Conservation (phyloP, 805 yeast species). For the Blastobotrys attinorum region DNA sequence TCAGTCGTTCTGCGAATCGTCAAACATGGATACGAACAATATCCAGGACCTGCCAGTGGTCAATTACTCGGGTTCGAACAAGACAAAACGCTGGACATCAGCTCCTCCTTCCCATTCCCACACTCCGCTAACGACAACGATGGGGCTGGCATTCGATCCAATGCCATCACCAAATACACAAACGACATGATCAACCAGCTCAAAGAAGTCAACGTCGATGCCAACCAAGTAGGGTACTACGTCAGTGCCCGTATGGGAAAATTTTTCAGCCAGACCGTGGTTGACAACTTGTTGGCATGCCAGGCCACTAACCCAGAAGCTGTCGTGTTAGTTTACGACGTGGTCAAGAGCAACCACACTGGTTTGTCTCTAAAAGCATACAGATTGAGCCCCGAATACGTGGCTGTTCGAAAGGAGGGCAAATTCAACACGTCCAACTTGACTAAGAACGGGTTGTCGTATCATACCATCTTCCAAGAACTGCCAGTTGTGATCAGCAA, state of each 20-base stretch:
- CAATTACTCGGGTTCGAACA: slow-evolving; percentile 69
- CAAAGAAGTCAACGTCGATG: slow-evolving; percentile 54
- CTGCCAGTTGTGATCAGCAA: slow-evolving; percentile 58
- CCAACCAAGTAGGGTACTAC: slow-evolving; percentile 76
- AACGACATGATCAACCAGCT: slow-evolving; percentile 57
- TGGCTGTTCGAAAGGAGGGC: slow-evolving; percentile 42
- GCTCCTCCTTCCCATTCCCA: slow-evolving; percentile 67
- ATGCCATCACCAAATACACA: slow-evolving; percentile 60
- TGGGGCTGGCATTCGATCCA: slow-evolving; percentile 52
- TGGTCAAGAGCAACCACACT: slow-evolving; percentile 54
- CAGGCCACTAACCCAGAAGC: slow-evolving; percentile 48
- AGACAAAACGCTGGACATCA: slow-evolving; percentile 34
- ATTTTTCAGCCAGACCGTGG: slow-evolving; percentile 50
- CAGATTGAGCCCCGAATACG: slow-evolving; percentile 56
- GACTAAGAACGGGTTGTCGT: slow-evolving; percentile 51
- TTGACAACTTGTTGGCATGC: slow-evolving; percentile 61
- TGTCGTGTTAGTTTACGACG: slow-evolving; percentile 57
- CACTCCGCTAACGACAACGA: slow-evolving; percentile 43
- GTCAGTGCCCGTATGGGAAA: slow-evolving; percentile 62
- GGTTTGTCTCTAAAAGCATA: slow-evolving; percentile 57
- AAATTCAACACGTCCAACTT: slow-evolving; percentile 62
- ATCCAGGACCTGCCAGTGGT: slow-evolving; percentile 58
- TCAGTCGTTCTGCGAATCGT: slow-evolving; percentile 45
- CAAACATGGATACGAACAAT: slow-evolving; percentile 57
- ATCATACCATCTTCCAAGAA: slow-evolving; percentile 63